phyloP scores from a whole-genome alignment of 1,139 yeast genomes.

The Diutina neorugosa region DNA sequence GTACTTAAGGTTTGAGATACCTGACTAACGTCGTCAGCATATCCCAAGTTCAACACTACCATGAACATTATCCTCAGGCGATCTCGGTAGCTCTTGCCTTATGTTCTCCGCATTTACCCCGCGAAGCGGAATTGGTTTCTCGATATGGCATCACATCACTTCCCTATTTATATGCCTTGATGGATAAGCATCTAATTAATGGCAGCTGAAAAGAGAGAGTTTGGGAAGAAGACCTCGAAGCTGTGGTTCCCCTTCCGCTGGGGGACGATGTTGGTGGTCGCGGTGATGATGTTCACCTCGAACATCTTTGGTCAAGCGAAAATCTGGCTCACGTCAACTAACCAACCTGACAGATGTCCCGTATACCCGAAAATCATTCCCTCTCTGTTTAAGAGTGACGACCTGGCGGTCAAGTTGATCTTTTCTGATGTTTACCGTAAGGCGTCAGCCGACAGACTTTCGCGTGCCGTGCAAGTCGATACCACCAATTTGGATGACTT shows the following conservation, averaged over 20 bases:
- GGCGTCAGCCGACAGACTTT: constrained; percentile 3
- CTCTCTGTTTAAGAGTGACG: constrained; percentile 11
- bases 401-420: constrained; percentile 5
- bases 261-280: neutral
- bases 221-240: neutral
- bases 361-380: neutral
- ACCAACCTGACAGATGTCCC: neutral
- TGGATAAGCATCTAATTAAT: neutral
- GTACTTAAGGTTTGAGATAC: too few species aligned
- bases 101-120: neutral
- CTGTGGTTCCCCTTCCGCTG: neutral
- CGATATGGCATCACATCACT: neutral
- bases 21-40: too few species aligned
- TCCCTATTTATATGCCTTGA: neutral
- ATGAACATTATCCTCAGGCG: too few species aligned
- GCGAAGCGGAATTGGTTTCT: neutral
- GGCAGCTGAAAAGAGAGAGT: neutral
- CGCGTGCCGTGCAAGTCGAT: neutral
- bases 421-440: constrained; percentile 6
- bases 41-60: too few species aligned
- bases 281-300: neutral
- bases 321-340: neutral
- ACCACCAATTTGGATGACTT: neutral
- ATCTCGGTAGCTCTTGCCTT: neutral
- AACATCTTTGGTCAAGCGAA: neutral